phyloP scores from a whole-genome alignment of 2,329 filamentous ascomycete species.

The Talaromyces funiculosus region DNA sequence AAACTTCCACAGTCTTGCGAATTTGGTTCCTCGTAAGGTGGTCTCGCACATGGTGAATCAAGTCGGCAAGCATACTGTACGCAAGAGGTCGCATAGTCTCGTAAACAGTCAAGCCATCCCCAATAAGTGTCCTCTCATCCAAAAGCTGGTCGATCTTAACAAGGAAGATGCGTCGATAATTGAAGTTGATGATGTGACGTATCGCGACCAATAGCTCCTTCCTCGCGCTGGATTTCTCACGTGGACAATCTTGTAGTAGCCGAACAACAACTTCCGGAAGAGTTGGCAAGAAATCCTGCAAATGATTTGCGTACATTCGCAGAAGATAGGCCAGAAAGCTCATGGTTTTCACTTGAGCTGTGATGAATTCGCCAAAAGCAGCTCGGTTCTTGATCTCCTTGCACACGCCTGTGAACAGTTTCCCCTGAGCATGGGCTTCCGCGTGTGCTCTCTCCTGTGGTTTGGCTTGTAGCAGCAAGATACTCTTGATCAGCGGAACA shows the following conservation, averaged over 20 bases:
- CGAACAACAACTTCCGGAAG: constrained; percentile 87
- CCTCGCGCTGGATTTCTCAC: constrained; percentile 86
- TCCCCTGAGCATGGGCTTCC: constrained; percentile 71
- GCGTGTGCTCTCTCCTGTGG: constrained; percentile 88
- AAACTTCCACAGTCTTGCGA: constrained; percentile 90
- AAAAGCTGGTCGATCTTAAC: constrained; percentile 91
- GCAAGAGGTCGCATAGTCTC: constrained; percentile 93
- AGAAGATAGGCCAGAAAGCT: constrained; percentile 93
- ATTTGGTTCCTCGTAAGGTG: constrained; percentile 87
- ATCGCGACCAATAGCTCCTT: constrained; percentile 97
- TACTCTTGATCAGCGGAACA: constrained; percentile 87
- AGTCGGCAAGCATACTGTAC: constrained; percentile 96
- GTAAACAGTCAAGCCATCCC: constrained; percentile 92
- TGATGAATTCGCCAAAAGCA: constrained; percentile 96
- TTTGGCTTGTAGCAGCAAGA: constrained; percentile 80
- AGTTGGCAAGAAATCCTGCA: constrained; percentile 79
- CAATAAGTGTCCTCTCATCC: constrained; percentile 89
- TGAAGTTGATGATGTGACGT: constrained; percentile 98
- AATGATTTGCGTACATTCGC: constrained; percentile 76
- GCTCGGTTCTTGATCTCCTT: constrained; percentile 87
- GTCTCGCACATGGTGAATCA: constrained; percentile 95
- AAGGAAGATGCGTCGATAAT: constrained; percentile 91
- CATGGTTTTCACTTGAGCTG: constrained; percentile 98
- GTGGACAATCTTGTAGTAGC: constrained; percentile 84
- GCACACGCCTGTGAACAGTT: constrained; percentile 87